These are phyloP conservation scores for Phlebiopsis flavidoalba DNA, from an alignment of 768 basidiomycete genomes.

Conservation along the genomic window DNA sequence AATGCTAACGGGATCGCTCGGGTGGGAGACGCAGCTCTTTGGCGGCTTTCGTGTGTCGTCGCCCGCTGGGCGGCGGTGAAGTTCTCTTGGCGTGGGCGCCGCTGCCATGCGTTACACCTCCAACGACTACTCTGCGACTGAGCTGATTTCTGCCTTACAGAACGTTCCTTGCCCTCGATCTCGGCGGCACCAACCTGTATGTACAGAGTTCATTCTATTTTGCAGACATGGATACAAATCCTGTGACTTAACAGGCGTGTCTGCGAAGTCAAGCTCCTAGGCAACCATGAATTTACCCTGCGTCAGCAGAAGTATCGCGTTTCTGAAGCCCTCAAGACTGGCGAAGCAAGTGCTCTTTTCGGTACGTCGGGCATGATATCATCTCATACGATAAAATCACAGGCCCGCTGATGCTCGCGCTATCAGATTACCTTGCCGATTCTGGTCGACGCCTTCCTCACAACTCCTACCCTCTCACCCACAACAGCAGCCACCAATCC, in stretches of 20 bases:
- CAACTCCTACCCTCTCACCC: slow-evolving; percentile 34
- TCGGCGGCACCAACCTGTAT: slow-evolving; percentile 97
- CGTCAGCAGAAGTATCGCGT: slow-evolving; percentile 97
- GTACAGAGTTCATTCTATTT: slow-evolving; percentile 23
- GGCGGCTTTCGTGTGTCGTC: neutral
- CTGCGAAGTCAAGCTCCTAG: slow-evolving; percentile 89
- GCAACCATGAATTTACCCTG: slow-evolving; percentile 83
- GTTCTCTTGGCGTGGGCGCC: neutral
- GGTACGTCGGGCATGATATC: slow-evolving; percentile 40
- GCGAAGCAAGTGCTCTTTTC: slow-evolving; percentile 83
- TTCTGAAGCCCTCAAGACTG: slow-evolving; percentile 88
- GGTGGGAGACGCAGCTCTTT: neutral
- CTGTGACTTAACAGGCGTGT: slow-evolving; percentile 63
- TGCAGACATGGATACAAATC: neutral
- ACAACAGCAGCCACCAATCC: slow-evolving; percentile 15
- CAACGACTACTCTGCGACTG: neutral
- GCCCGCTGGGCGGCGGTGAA: neutral
- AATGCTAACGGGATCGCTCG: neutral
- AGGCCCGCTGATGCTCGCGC: neutral
- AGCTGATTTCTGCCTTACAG: slow-evolving; percentile 34
- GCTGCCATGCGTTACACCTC: neutral
- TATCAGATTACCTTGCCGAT: slow-evolving; percentile 91
- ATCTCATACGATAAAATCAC: slow-evolving; percentile 2
- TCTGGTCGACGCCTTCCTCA: slow-evolving; percentile 95
- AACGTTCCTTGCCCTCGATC: slow-evolving; percentile 92